Base-by-base conservation (phyloP, 2,329 filamentous ascomycete species). In the Colletotrichum horii region DNA sequence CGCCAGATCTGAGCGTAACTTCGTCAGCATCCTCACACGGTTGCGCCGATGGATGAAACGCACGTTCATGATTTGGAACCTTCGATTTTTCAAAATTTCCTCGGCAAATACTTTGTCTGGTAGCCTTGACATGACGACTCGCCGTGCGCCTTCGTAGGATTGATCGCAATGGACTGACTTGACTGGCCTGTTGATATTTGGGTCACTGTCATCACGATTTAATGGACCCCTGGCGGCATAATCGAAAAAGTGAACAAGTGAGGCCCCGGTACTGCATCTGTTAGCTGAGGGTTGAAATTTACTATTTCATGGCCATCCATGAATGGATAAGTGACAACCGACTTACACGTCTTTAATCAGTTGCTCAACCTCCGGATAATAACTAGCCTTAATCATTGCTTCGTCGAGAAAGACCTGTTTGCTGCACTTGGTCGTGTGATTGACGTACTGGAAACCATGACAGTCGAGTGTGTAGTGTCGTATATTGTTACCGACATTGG, bases 391-490 rank as follows among this genome's bases (percentile, higher is more conserved):
- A 79, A 62, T 88, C 87, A 61, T 86, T 86, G 87, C 88, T 73
- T 88, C 82, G 4, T 93, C 85, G 0, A 93, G 83, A 70, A 84
- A 81, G 12, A 90, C 89, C 7, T 34, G 22, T 0, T 91, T 91
- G 75, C 93, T 90, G 22, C 55, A 43, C 1, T 81, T 84, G 2
- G 81, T 84, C 0, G 88, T 83, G 61, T 93, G 85, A 77, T 92
- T 91, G 12, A 88, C 82, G 19, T 84, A 83, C 0, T 94, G 92
- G 22, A 92, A 89, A 74, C 86, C 85, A 8, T 84, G 86, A 0
- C 91, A 90, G 0, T 91, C 90, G 28, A 85, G 84, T 8, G 86
- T 83, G 0, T 92, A 94, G 79, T 94, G 92, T 76, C 94, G 92
- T 67, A 94, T 91, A 79, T 94, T 92, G 0, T 92, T 91, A 52